Base-by-base conservation (phyloP, 139 green algal genomes). In the Chlorella sp. region DNA sequence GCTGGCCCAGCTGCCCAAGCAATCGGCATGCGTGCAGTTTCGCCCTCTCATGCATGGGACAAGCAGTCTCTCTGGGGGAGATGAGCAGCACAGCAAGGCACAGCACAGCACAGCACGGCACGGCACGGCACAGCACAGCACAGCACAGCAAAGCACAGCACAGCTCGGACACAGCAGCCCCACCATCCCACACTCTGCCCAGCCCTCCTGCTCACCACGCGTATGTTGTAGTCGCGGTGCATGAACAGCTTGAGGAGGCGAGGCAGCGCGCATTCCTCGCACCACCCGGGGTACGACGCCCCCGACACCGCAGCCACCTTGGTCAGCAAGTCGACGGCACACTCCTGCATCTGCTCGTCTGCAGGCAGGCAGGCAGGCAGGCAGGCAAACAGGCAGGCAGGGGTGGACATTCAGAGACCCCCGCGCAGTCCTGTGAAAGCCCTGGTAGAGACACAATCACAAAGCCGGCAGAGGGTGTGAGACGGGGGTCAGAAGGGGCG, bases 331-430 rank as follows among this genome's bases (percentile, higher is more conserved):
- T 86, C 90, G 0, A 91, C 39, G 14, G 83, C 90, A 30, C 81
- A 86, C 82, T 91, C 90, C 90, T 92, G 90, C 87, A 89, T 79
- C 36, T 85, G 61, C 78, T 92, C 90, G 71, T 91, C 86, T 88
- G 68, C 84, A 32, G 84, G 26, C 5, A 42, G 2, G 18, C 30
- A 57, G 32, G 28, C 22, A 21, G 77, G 77, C 22, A 61, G 77
- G 34, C 53, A 18, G 34, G 18, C 14, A n/a, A n/a, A n/a, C n/a
- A n/a, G n/a, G n/a, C n/a, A n/a, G n/a, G n/a, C n/a, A 53, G 76
- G 12, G 12, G 16, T 12, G n/a, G n/a, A n/a, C n/a, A n/a, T n/a
- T n/a, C n/a, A n/a, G n/a, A n/a, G n/a, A n/a, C n/a, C n/a, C n/a
- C n/a, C n/a, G n/a, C n/a, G n/a, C n/a, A n/a, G n/a, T n/a, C n/a